A percentile compares a stretch with the other conserved stretches of the same genome.
phyloP scores from a whole-genome alignment of 345 rosid genomes.

The Bruguiera parviflora region DNA sequence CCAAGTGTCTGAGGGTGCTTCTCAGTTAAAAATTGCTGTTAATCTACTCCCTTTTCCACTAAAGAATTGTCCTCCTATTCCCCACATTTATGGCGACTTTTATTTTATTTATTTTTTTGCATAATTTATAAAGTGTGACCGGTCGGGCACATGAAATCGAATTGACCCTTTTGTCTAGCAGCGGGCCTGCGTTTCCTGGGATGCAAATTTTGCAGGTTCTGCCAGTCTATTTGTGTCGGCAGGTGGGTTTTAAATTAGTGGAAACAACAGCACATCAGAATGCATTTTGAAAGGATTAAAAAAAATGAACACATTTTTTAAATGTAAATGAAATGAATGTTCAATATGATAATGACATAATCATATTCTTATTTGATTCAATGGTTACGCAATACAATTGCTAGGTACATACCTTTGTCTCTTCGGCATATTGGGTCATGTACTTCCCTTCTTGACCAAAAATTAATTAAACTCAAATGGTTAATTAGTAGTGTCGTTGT shows the following conservation, averaged over 20 bases:
- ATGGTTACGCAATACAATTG: too few species aligned
- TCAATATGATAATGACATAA: too few species aligned
- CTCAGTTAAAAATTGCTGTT: too few species aligned
- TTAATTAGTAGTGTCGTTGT: background rate
- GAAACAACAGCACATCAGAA: too few species aligned
- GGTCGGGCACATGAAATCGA: constrained; percentile 8
- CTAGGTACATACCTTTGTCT: background rate
- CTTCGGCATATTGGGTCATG: background rate
- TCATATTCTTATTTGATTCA: too few species aligned
- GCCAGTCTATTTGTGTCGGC: too few species aligned
- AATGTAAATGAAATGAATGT: too few species aligned
- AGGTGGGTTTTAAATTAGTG: too few species aligned
- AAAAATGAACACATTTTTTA: too few species aligned
- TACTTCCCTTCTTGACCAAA: background rate
- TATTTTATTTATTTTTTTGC: constrained; percentile 2
- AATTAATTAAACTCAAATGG: constrained; percentile 1
- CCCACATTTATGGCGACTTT: background rate
- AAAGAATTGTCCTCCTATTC: background rate
- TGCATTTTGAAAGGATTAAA: too few species aligned
- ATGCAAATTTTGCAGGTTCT: too few species aligned
- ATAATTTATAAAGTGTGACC: constrained; percentile 8
- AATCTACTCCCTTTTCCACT: constrained; percentile 3
- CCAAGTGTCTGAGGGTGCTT: too few species aligned
- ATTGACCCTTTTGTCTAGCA: constrained; percentile 4
- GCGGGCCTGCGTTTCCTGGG: background rate